A percentile compares a stretch with the other conserved stretches of the same genome.
Evolutionary conservation across 78 protist genomes (phyloP).

Genomic region (Dictyostelium citrinum): DNA sequence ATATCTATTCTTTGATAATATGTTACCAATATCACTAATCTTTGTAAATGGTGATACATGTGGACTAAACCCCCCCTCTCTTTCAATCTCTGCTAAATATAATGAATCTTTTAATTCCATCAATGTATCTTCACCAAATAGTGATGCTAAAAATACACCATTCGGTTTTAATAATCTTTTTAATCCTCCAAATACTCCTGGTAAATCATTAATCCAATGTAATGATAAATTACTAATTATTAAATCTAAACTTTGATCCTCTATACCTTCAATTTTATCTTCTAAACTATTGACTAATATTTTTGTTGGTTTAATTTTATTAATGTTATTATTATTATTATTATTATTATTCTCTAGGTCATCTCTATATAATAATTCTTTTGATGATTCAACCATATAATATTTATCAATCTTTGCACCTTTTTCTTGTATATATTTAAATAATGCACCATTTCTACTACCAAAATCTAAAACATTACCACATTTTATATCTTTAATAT

Average conservation of each 20-base stretch:
- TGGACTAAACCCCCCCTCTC: conserved; percentile 81
- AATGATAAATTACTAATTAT: conserved; percentile 68
- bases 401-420: neutral
- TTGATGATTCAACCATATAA: conserved; percentile 59
- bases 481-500: conserved; percentile 48
- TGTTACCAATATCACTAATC: conserved; percentile 68
- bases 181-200: conserved; percentile 66
- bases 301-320: conserved; percentile 38
- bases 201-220: conserved; percentile 85
- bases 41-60: conserved; percentile 79
- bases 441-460: conserved; percentile 50
- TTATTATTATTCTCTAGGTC: neutral
- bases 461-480: conserved; percentile 69
- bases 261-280: conserved; percentile 44
- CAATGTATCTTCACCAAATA: conserved; percentile 79
- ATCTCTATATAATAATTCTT: conserved; percentile 51
- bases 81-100: conserved; percentile 75
- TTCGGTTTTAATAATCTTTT: conserved; percentile 64
- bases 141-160: conserved; percentile 79
- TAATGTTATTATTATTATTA: neutral
- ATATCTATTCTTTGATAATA: conserved; percentile 53
- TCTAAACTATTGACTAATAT: conserved; percentile 48
- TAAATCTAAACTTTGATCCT: conserved; percentile 31
- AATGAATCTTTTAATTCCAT: conserved; percentile 70
- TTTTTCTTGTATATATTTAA: neutral